Evolutionary conservation across 768 basidiomycete genomes (phyloP).

Genomic region (Hypsizygus marmoreus): DNA sequence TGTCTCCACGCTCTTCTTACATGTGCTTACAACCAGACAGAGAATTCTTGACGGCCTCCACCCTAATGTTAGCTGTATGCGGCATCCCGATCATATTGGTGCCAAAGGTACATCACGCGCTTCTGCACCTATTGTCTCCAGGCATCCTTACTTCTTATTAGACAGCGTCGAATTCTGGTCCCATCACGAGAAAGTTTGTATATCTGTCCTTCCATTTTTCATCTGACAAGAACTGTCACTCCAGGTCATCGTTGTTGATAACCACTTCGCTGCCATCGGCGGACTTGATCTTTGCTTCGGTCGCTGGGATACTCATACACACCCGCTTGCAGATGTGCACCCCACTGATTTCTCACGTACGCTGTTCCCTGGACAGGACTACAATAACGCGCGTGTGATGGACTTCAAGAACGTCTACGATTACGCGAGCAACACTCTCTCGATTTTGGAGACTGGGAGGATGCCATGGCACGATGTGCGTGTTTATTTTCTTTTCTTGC

Average conservation of each 20-base stretch:
- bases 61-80: constrained; percentile 85
- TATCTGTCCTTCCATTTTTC: constrained; percentile 8
- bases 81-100: constrained; percentile 90
- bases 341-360: constrained; percentile 81
- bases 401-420: constrained; percentile 86
- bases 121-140: background rate
- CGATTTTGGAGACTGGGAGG: constrained; percentile 64
- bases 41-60: constrained; percentile 80
- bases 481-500: constrained; percentile 8
- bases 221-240: background rate
- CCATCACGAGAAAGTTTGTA: constrained; percentile 80
- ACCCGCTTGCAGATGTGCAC: constrained; percentile 91
- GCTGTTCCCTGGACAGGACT: constrained; percentile 93
- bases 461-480: constrained; percentile 98
- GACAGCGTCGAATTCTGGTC: constrained; percentile 87
- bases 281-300: constrained; percentile 97
- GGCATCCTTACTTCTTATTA: constrained; percentile 24
- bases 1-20: background rate
- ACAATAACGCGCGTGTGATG: constrained; percentile 84
- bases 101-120: constrained; percentile 49
- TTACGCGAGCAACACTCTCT: constrained; percentile 70
- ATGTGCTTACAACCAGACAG: constrained; percentile 31
- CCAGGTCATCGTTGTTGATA: constrained; percentile 81
- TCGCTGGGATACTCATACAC: constrained; percentile 92
- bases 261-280: constrained; percentile 83